Percentiles rank a stretch among this genome's conserved stretches.
Conservation (phyloP, 2,329 filamentous ascomycete species). For the Pseudonectria foliicola region DNA sequence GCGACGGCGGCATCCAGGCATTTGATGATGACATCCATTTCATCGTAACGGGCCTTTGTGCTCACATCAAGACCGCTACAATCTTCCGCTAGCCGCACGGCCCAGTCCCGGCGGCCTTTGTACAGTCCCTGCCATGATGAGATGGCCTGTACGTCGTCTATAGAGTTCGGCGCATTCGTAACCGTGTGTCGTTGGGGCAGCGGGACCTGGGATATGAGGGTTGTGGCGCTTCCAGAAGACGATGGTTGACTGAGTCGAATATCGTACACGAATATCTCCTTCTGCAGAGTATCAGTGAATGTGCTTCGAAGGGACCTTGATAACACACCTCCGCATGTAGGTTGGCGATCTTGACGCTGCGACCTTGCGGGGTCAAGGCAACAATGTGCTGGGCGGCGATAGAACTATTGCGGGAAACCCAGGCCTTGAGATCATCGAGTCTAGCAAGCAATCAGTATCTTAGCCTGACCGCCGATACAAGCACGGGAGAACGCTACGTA, state of each 20-base stretch:
- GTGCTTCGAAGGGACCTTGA: conserved; percentile 2
- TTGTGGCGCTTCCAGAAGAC: conserved; percentile 36
- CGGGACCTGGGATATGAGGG: conserved; percentile 41
- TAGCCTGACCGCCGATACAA: neutral
- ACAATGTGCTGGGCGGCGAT: conserved; percentile 78
- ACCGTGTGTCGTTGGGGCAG: conserved; percentile 48
- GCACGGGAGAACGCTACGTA: conserved; percentile 45
- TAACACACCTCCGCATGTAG: conserved; percentile 67
- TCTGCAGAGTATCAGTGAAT: conserved; percentile 41
- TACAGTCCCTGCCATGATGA: conserved; percentile 86
- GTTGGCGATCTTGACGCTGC: conserved; percentile 73
- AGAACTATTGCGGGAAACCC: conserved; percentile 67
- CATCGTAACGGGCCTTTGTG: conserved; percentile 59
- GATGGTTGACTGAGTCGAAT: conserved; percentile 61
- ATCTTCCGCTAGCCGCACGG: conserved; percentile 59
- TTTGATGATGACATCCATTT: conserved; percentile 69
- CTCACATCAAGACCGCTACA: conserved; percentile 58
- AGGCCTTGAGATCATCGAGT: conserved; percentile 77
- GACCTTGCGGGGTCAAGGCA: conserved; percentile 76
- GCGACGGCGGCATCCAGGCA: conserved; percentile 79
- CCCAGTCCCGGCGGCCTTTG: conserved; percentile 74
- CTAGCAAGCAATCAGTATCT: conserved; percentile 34
- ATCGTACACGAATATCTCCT: conserved; percentile 89
- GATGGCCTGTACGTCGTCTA: conserved; percentile 71
- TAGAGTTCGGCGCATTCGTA: conserved; percentile 71